Percentiles rank a stretch among this genome's conserved stretches.
Conservation (phyloP, 495 filamentous ascomycete species). For the Apodospora peruviana region DNA sequence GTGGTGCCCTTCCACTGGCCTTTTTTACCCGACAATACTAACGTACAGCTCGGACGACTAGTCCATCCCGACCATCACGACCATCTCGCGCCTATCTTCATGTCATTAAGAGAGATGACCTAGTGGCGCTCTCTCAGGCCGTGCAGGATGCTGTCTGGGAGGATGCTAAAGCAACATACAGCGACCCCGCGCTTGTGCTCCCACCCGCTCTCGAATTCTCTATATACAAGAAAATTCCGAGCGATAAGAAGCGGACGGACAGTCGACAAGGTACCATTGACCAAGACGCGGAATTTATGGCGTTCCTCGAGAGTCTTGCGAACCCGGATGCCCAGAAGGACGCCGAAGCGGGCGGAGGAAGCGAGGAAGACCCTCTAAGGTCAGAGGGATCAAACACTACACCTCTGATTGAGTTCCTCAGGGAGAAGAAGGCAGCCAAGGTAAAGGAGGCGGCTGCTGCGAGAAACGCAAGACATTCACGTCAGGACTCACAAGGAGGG, state of each 20-base stretch:
- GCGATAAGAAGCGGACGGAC: constrained; percentile 65
- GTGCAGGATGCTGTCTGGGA: constrained; percentile 62
- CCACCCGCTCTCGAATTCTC: constrained; percentile 77
- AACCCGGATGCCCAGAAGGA: constrained; percentile 56
- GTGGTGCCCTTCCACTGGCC: constrained; percentile 11
- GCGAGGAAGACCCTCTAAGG: constrained; percentile 45
- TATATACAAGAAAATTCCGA: constrained; percentile 72
- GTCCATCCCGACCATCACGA: constrained; percentile 68
- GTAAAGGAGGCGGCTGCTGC: constrained; percentile 59
- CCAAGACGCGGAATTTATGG: constrained; percentile 90
- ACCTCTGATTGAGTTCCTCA: constrained; percentile 82
- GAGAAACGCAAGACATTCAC: constrained; percentile 43
- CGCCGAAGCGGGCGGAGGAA: constrained; percentile 41
- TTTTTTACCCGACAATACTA: constrained; percentile 5
- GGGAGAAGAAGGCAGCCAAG: constrained; percentile 85
- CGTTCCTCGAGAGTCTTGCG: constrained; percentile 81
- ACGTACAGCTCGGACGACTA: constrained; percentile 28
- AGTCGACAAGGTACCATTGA: constrained; percentile 90
- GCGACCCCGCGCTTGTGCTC: constrained; percentile 61
- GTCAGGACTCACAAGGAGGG: constrained; percentile 37
- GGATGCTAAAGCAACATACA: constrained; percentile 66
- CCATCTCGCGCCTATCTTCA: constrained; percentile 78
- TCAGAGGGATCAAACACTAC: constrained; percentile 68
- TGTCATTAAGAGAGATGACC: constrained; percentile 54
- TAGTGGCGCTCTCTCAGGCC: constrained; percentile 56